Evolutionary conservation across 2,329 filamentous ascomycete species (phyloP).

Genomic region (Colletotrichum tropicicola): DNA sequence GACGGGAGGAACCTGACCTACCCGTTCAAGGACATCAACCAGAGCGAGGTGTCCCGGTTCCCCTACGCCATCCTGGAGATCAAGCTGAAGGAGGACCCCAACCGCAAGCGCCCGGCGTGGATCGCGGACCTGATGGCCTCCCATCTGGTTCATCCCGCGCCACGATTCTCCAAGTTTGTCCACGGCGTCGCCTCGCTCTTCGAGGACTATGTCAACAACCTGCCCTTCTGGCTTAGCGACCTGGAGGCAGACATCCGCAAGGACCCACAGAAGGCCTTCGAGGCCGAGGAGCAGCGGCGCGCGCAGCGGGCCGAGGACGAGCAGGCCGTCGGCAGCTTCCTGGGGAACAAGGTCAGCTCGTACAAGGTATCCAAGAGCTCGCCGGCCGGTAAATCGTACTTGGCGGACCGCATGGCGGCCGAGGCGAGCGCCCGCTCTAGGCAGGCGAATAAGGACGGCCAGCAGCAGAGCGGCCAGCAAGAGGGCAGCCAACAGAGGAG

Average conservation of each 20-base stretch:
- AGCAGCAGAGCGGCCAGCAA: constrained; percentile 41
- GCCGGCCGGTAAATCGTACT: constrained; percentile 72
- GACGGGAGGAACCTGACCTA: constrained; percentile 85
- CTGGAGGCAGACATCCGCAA: constrained; percentile 93
- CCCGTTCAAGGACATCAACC: constrained; percentile 86
- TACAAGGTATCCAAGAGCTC: constrained; percentile 72
- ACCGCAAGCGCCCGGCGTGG: constrained; percentile 81
- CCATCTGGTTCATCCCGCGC: constrained; percentile 88
- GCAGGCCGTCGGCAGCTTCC: constrained; percentile 86
- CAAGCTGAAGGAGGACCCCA: constrained; percentile 77
- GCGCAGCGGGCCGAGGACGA: constrained; percentile 87
- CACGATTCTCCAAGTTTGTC: constrained; percentile 95
- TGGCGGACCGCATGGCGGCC: constrained; percentile 63
- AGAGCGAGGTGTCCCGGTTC: constrained; percentile 91
- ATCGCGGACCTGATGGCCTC: constrained; percentile 91
- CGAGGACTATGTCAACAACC: constrained; percentile 93
- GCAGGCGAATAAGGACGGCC: constrained; percentile 35
- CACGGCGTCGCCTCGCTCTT: constrained; percentile 93
- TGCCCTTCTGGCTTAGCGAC: constrained; percentile 95
- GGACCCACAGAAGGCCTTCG: constrained; percentile 89
- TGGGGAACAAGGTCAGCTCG: constrained; percentile 66
- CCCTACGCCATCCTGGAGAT: constrained; percentile 93
- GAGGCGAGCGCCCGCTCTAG: constrained; percentile 46
- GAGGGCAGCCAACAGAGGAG: constrained; percentile 41
- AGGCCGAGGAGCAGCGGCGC: constrained; percentile 87